Base-by-base conservation (phyloP, 495 filamentous ascomycete genomes). In the Xylaria nigripes region DNA sequence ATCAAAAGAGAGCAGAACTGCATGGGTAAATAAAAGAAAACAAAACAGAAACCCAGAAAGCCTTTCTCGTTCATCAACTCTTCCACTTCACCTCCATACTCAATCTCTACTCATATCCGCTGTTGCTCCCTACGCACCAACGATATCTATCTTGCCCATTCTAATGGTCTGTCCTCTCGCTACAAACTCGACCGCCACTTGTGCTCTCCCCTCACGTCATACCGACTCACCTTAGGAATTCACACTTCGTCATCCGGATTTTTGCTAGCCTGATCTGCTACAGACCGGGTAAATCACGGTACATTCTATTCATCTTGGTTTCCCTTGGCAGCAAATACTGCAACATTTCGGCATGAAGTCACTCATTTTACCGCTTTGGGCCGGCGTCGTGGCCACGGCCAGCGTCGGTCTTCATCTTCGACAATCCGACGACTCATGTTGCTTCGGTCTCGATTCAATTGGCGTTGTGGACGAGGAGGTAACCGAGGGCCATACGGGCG, bases 371-470 rank as follows among this genome's bases (percentile, higher is more conserved):
- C n/a, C 58, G 23, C 23, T 64, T 3, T n/a, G 58, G 16, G 50
- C 56, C 48, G 32, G 51, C 19, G 38, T 48, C 16, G 55, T 56
- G 34, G 25, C 47, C 36, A 43, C 24, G 15, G 46, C 53, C 2
- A 38, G 25, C 27, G 18, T 50, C 32, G 44, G 53, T 46, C 23
- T 66, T 16, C 63, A n/a, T 13, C 41, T 56, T 0, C 56, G 56
- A 32, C 61, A 61, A 27, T 29, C 38, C 6, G 19, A 36, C 24
- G 29, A 55, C 19, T 47, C 45, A 15, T 68, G 65, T 41, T 65
- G 62, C 53, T 68, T 68, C 30, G 57, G 58, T 21, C 65, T 68
- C 25, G 23, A 29, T 1, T 63, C 65, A n/a, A 51, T 59, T 10
- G 65, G 65, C 45, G 43, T 22, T 10, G 44, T 63, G 13, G 54